These are phyloP conservation scores for Globomyces sp. DNA, from an alignment of 371 early-diverging fungal species.

Conservation along the genomic window DNA sequence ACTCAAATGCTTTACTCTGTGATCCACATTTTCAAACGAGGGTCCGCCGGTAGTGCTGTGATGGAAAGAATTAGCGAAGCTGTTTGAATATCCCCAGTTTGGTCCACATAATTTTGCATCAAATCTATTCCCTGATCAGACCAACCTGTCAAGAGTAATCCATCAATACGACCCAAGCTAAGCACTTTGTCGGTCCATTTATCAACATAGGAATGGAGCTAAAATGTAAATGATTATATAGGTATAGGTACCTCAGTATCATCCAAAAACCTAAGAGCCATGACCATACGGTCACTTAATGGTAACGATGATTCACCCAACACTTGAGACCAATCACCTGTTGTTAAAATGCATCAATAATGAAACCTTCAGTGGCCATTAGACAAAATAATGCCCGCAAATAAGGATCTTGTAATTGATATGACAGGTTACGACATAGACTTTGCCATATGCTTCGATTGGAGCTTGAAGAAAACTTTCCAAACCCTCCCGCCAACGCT, in stretches of 20 bases:
- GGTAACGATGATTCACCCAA: constrained; percentile 59
- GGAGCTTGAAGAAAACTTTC: constrained; percentile 22
- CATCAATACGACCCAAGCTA: constrained; percentile 65
- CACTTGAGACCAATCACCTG: constrained; percentile 66
- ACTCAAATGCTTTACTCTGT: constrained; percentile 54
- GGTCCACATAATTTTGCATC: constrained; percentile 75
- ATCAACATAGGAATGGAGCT: constrained; percentile 55
- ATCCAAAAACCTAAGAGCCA: constrained; percentile 72
- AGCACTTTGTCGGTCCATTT: constrained; percentile 50
- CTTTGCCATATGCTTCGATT: constrained; percentile 26
- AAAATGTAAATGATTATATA: neutral
- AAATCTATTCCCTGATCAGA: constrained; percentile 48
- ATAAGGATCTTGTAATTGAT: constrained; percentile 56
- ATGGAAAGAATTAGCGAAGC: constrained; percentile 64
- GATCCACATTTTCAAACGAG: constrained; percentile 74
- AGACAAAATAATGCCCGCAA: constrained; percentile 76
- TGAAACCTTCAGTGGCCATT: constrained; percentile 53
- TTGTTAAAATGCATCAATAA: no score
- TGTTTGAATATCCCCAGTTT: constrained; percentile 89
- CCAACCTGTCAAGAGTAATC: constrained; percentile 74
- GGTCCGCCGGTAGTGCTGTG: constrained; percentile 56
- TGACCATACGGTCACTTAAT: constrained; percentile 69
- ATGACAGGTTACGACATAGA: constrained; percentile 25
- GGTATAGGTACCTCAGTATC: constrained; percentile 58
- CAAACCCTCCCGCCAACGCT: constrained; percentile 61